Conservation (phyloP, 768 basidiomycete genomes). For the Termitomyces sp. region DNA sequence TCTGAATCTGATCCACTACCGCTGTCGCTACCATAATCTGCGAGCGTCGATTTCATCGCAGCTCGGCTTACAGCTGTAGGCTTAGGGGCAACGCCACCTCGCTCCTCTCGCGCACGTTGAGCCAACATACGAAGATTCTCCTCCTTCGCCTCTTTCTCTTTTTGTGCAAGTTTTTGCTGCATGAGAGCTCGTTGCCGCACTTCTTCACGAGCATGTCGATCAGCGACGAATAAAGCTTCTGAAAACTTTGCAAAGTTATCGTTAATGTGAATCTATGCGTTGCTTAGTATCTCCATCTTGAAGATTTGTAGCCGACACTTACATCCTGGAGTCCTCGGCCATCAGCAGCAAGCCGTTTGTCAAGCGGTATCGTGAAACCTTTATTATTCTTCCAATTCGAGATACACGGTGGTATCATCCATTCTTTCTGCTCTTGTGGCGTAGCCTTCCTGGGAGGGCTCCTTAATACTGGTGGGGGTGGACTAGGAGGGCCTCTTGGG, state of each 20-base stretch:
- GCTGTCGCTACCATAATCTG: conserved; percentile 83
- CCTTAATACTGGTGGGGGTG: conserved; percentile 91
- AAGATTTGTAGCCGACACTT: conserved; percentile 23
- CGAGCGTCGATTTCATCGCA: conserved; percentile 70
- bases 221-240: conserved; percentile 91
- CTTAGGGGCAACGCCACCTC: conserved; percentile 69
- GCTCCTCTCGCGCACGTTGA: conserved; percentile 93
- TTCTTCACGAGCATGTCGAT: conserved; percentile 96
- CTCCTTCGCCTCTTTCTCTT: conserved; percentile 96
- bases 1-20: conserved; percentile 54
- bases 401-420: conserved; percentile 99
- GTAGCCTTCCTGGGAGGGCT: conserved; percentile 96
- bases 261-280: conserved; percentile 85
- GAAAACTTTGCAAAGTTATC: conserved; percentile 99
- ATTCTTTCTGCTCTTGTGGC: conserved; percentile 97
- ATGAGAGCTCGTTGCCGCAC: conserved; percentile 93
- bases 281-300: not conserved
- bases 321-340: conserved; percentile 98
- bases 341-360: conserved; percentile 96
- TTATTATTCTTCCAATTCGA: conserved; percentile 99
- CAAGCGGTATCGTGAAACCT: conserved; percentile 97
- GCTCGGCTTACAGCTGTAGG: conserved; percentile 64
- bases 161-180: conserved; percentile 98
- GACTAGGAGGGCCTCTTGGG: conserved; percentile 91
- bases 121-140: conserved; percentile 92